Base-by-base conservation (phyloP, 371 early-diverging fungal species). In the Amoeboaphelidium occidentale region DNA sequence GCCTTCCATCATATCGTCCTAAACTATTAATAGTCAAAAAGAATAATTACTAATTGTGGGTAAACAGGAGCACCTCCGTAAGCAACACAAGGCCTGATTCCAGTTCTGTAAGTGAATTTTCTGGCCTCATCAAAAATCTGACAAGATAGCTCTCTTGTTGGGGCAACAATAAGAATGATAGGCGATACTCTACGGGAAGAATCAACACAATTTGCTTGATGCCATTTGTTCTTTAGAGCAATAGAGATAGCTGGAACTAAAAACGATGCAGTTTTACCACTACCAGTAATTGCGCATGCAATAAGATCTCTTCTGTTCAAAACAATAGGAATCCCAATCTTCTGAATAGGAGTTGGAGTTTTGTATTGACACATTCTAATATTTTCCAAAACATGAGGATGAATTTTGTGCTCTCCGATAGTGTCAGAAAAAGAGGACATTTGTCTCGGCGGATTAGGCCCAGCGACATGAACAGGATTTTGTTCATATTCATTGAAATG, bases 191-290 rank as follows among this genome's bases (percentile, higher is more conserved):
- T 17, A 17, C 39, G 10, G 6, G 6, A 10, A 32, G 39, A 6
- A 32, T 64, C 66, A 23, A 57, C 58, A 24, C 44, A 28, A 32
- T 6, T 10, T 32, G 39, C 39, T 32, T 17, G 6, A 32, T 32
- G 6, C 17, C 6, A 32, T 32, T 17, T 17, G 10, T 32, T 10
- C 39, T 32, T 32, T 10, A 32, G 6, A 32, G 39, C 39, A 6
- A 10, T 17, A 17, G 6, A 10, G 39, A 96, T 54, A 10, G 96
- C 83, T 1, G 98, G 94, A 22, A 99, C 59, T 26, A 89, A 54
- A 58, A 83, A 99, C 1, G 96, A 88, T 59, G 94, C 61, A 2
- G 99, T 99, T 68, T 99, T 99, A 61, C 99, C 99, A n/a, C 90
- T 85, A 56, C 96, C 92, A 1, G 96, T 94, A 23, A 86, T 82